Base-by-base conservation (phyloP, 768 basidiomycete genomes). In the Hygrophoropsis aurantiaca region DNA sequence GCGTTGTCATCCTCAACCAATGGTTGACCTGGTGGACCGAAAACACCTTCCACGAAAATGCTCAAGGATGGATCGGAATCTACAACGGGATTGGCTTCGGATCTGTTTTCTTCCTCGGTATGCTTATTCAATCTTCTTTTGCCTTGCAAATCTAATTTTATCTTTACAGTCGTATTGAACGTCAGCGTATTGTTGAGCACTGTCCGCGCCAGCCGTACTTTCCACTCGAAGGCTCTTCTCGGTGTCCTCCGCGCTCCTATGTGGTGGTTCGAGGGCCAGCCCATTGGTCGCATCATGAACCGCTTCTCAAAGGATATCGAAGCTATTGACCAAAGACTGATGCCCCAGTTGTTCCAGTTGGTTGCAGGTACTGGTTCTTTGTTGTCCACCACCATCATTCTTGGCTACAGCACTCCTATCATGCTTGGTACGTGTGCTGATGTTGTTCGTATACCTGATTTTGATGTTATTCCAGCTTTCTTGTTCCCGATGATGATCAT, bases 241-340 rank as follows among this genome's bases (percentile, higher is more conserved):
- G 60, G 60, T 37, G 60, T 62, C 42, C 42, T 61, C 24, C 21
- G 51, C 27, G 58, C 60, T 40, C 60, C 60, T 26, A 49, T 61
- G 34, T 62, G 60, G 60, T 61, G 60, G 60, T 62, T 62, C 49
- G 60, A 61, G 46, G 53, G 60, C 47, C 60, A 61, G 43, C 71
- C 70, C 9, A 68, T 67, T 32, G 78, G 77, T 1, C 69, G 73
- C 1, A 69, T 79, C 47, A 68, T 74, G 54, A 78, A 77, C 52
- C 66, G 78, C 9, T 71, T 80, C 46, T 71, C 71, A 32, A 72
- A 75, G 49, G 65, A 70, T 30, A 60, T 71, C 37, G 68, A 68
- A 33, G 57, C 67, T n/a, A 60, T 73, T 30, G 73, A 74, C 42
- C 68, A 70, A 53, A 60, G 64, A 30, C 58, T 66, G 27, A 57